These are phyloP conservation scores for Penicillium sumatraense DNA, from an alignment of 2,329 filamentous ascomycete genomes.

Conservation along the genomic window DNA sequence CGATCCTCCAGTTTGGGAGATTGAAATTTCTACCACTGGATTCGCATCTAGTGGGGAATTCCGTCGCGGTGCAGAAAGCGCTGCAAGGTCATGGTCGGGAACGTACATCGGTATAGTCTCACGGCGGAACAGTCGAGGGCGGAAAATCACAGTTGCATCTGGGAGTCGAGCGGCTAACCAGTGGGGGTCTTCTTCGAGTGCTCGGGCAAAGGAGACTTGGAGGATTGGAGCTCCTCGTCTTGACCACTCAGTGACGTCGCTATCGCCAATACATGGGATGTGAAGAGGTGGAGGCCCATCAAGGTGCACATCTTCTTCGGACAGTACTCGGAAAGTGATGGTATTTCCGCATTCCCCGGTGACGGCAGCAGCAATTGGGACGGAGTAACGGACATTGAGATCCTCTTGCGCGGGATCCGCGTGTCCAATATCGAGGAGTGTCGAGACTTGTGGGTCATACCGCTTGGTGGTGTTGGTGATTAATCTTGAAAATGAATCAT, in stretches of 20 bases:
- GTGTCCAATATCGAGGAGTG: constrained; percentile 55
- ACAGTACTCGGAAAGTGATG: constrained; percentile 49
- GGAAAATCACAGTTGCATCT: constrained; percentile 54
- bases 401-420: constrained; percentile 44
- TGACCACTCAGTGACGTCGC: constrained; percentile 54
- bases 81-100: constrained; percentile 15
- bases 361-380: constrained; percentile 43
- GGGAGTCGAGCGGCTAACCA: constrained; percentile 58
- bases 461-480: constrained; percentile 32
- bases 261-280: constrained; percentile 46
- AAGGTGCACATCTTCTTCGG: constrained; percentile 33
- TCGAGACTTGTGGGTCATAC: constrained; percentile 43
- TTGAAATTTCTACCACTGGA: constrained; percentile 50
- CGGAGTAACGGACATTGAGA: constrained; percentile 24
- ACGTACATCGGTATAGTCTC: constrained; percentile 29
- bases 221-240: constrained; percentile 55
- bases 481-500: constrained; percentile 39
- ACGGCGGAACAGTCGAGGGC: constrained; percentile 41
- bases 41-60: constrained; percentile 54
- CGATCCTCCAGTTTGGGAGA: constrained; percentile 49
- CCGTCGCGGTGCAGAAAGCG: constrained; percentile 19
- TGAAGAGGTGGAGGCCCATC: constrained; percentile 30
- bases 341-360: constrained; percentile 53
- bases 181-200: constrained; percentile 43
- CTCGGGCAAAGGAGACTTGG: constrained; percentile 58